phyloP scores from a whole-genome alignment of 2,329 filamentous ascomycete genomes.

The Helotiales sp. region DNA sequence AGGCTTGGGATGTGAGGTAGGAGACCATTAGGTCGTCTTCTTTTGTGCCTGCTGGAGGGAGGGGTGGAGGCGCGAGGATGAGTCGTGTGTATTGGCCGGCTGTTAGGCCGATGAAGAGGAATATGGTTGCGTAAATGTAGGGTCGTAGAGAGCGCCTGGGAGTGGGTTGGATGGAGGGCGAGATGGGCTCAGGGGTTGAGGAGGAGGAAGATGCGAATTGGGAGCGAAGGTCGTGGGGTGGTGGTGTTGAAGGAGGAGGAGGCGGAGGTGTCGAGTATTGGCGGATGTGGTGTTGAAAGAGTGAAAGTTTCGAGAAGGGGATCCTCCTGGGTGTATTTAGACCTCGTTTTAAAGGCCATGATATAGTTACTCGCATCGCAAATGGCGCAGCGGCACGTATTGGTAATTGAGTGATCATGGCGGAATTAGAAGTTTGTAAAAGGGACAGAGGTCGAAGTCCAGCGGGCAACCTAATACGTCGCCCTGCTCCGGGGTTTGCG shows the following conservation, averaged over 20 bases:
- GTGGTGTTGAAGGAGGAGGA: conserved; percentile 10
- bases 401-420: conserved; percentile 28
- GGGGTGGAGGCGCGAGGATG: conserved; percentile 51
- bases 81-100: conserved; percentile 48
- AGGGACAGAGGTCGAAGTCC: not conserved
- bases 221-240: conserved; percentile 35
- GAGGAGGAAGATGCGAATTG: conserved; percentile 32
- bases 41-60: conserved; percentile 47
- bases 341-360: conserved; percentile 3
- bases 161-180: conserved; percentile 24
- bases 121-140: conserved; percentile 44
- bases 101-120: conserved; percentile 49
- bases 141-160: conserved; percentile 38
- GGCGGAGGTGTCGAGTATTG: conserved; percentile 25
- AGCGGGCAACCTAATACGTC: not conserved
- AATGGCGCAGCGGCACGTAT: conserved; percentile 7
- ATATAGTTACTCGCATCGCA: not conserved
- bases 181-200: conserved; percentile 10
- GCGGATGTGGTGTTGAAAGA: conserved; percentile 5
- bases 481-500: not conserved
- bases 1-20: conserved; percentile 50
- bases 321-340: not conserved
- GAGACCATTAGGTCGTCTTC: conserved; percentile 50
- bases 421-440: conserved; percentile 1
- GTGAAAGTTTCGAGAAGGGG: not conserved